A percentile compares a stretch with the other conserved stretches of the same genome.
Evolutionary conservation across 495 filamentous ascomycete genomes (phyloP).

Genomic region (Podospora comata): DNA sequence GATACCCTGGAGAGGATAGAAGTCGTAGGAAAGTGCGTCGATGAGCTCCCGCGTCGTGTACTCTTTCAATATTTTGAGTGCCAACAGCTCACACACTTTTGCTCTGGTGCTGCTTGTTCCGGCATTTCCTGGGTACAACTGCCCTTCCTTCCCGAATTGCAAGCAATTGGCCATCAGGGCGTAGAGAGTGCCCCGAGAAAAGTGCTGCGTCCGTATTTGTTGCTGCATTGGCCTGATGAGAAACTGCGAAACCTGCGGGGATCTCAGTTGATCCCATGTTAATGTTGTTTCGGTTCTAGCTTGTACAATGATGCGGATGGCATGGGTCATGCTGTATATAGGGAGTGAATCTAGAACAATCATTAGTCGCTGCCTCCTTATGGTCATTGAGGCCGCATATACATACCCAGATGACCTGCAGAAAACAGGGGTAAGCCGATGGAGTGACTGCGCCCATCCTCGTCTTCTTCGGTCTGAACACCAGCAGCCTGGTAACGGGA

Average conservation of each 20-base stretch:
- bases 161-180: constrained; percentile 88
- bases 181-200: constrained; percentile 81
- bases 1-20: constrained; percentile 79
- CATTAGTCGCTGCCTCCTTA: neutral
- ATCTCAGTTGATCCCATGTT: constrained; percentile 92
- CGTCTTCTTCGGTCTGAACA: constrained; percentile 45
- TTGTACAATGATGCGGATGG: constrained; percentile 76
- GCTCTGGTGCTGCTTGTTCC: constrained; percentile 79
- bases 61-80: constrained; percentile 84
- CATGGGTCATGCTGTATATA: constrained; percentile 85
- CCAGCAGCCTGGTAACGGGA: constrained; percentile 12
- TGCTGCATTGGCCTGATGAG: constrained; percentile 87
- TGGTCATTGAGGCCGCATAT: constrained; percentile 15
- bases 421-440: constrained; percentile 78
- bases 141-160: constrained; percentile 85
- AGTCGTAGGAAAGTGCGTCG: constrained; percentile 91
- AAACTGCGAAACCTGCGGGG: constrained; percentile 93
- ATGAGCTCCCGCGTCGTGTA: constrained; percentile 83
- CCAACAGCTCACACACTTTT: constrained; percentile 85
- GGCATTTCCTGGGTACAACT: constrained; percentile 74
- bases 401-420: constrained; percentile 69
- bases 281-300: constrained; percentile 84
- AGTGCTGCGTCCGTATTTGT: constrained; percentile 72
- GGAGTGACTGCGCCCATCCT: constrained; percentile 50
- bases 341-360: constrained; percentile 54